Conservation (phyloP, 306 rosid species). For the Coriaria nepalensis region DNA sequence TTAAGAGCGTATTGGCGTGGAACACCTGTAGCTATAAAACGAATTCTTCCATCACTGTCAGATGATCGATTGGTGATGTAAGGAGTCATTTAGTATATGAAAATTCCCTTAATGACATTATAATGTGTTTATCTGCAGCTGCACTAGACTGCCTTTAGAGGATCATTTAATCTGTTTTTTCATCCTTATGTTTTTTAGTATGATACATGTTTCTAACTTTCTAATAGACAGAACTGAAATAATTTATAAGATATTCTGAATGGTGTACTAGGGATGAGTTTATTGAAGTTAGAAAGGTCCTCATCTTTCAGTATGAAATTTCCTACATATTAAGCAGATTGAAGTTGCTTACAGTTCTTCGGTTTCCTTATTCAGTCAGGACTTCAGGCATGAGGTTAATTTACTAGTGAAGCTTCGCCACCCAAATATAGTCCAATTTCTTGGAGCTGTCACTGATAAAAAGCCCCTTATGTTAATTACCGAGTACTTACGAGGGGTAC, state of each 20-base stretch:
- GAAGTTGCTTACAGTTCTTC: slow-evolving; percentile 13
- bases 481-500: slow-evolving; percentile 95
- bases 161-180: too few species aligned
- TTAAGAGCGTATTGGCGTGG: slow-evolving; percentile 86
- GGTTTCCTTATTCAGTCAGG: slow-evolving; percentile 53
- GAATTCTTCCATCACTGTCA: slow-evolving; percentile 82
- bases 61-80: slow-evolving; percentile 89
- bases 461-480: slow-evolving; percentile 92
- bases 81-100: slow-evolving; percentile 28
- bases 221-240: too few species aligned
- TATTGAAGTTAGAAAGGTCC: too few species aligned
- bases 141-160: neutral
- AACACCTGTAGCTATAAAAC: slow-evolving; percentile 85
- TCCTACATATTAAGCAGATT: slow-evolving; percentile 1
- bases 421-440: slow-evolving; percentile 96
- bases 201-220: too few species aligned
- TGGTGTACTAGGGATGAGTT: too few species aligned
- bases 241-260: too few species aligned
- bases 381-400: slow-evolving; percentile 90
- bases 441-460: slow-evolving; percentile 97
- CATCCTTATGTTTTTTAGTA: too few species aligned
- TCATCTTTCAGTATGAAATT: too few species aligned
- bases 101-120: slow-evolving; percentile 2
- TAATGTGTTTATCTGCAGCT: neutral
- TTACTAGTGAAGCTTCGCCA: slow-evolving; percentile 98